A percentile compares a stretch with the other conserved stretches of the same genome.
These are phyloP conservation scores for Pleurotus cornucopiae DNA, from an alignment of 768 basidiomycete species.

Conservation along the genomic window DNA sequence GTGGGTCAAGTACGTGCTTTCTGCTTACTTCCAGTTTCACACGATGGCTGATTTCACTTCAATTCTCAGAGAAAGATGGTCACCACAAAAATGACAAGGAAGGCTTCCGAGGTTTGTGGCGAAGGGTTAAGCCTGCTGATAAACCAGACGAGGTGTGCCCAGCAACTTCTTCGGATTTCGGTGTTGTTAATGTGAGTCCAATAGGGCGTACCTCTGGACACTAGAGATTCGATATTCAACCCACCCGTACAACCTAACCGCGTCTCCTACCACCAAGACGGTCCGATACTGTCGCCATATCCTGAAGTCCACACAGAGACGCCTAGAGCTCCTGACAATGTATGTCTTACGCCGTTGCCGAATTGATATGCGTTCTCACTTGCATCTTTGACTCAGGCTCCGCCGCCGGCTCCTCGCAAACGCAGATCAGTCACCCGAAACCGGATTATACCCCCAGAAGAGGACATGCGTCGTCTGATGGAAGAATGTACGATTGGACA, in stretches of 20 bases:
- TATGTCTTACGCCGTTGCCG: background rate
- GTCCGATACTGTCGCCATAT: constrained; percentile 24
- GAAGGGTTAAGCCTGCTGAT: constrained; percentile 70
- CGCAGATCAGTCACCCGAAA: constrained; percentile 34
- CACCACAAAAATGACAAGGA: constrained; percentile 28
- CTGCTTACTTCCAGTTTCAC: background rate
- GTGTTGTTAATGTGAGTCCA: background rate
- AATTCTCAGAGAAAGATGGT: background rate
- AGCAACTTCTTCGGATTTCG: background rate
- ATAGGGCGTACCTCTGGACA: constrained; percentile 74
- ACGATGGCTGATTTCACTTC: background rate
- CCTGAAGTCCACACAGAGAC: background rate
- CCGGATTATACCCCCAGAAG: constrained; percentile 64
- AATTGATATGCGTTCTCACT: background rate
- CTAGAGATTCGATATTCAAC: constrained; percentile 76
- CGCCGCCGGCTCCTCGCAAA: constrained; percentile 25
- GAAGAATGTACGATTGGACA: constrained; percentile 83
- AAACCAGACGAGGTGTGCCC: constrained; percentile 72
- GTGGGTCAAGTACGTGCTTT: constrained; percentile 37
- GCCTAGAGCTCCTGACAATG: background rate
- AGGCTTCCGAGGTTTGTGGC: constrained; percentile 73
- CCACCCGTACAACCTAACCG: constrained; percentile 45
- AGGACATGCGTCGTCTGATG: constrained; percentile 78
- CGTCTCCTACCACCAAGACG: constrained; percentile 32
- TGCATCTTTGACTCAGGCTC: background rate